phyloP scores from a whole-genome alignment of 1,284 basidiomycete genomes.

The Apiotrichum veenhuisii region DNA sequence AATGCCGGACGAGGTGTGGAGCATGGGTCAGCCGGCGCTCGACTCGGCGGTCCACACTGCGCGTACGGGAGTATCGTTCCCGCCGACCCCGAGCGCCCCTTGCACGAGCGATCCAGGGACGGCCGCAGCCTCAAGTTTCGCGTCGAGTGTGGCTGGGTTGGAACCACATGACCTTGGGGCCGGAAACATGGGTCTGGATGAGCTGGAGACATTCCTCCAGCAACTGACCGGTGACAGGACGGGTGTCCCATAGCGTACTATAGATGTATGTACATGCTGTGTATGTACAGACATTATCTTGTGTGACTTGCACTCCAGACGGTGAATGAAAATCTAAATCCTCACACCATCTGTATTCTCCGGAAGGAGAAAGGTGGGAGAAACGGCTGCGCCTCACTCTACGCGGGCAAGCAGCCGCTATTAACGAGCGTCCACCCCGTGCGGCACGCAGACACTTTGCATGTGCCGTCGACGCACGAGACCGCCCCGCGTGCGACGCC shows the following conservation, averaged over 20 bases:
- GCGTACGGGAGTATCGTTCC: background rate
- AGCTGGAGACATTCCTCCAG: background rate
- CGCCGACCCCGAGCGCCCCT: background rate
- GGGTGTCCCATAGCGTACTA: too few relatives aligned
- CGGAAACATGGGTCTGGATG: background rate
- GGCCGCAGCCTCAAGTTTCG: background rate
- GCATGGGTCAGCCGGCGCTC: background rate
- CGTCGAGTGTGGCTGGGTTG: background rate
- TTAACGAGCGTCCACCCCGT: slow-evolving; percentile 1
- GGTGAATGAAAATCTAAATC: too few relatives aligned
- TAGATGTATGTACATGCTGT: too few relatives aligned
- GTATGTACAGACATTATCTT: too few relatives aligned
- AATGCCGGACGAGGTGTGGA: background rate
- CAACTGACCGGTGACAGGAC: background rate
- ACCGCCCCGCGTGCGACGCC: slow-evolving; percentile 13
- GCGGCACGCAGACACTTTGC: slow-evolving; percentile 7
- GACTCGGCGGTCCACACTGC: background rate
- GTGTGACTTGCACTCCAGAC: too few relatives aligned
- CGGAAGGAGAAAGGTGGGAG: too few relatives aligned
- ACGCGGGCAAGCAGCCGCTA: background rate
- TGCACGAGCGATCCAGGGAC: too few relatives aligned
- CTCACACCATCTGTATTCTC: too few relatives aligned
- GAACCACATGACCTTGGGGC: too few relatives aligned
- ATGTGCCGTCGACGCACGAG: slow-evolving; percentile 7
- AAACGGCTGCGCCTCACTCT: too few relatives aligned